These are phyloP conservation scores for Crataegus laevigata DNA, from an alignment of 306 rosid genomes.

Conservation along the genomic window DNA sequence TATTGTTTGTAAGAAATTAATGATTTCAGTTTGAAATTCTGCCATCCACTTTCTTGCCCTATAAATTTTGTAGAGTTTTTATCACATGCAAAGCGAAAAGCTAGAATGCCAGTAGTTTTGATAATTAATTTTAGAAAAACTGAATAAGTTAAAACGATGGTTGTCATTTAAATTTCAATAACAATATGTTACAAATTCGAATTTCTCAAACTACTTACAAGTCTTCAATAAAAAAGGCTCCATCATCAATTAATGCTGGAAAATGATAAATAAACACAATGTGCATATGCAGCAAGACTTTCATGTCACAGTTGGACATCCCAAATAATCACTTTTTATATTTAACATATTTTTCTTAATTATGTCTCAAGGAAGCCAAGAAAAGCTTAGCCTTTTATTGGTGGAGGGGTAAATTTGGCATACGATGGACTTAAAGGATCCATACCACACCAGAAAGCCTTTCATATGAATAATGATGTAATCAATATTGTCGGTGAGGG, in stretches of 20 bases:
- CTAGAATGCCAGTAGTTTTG: background rate
- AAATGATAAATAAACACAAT: background rate
- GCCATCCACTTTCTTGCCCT: too few relatives aligned
- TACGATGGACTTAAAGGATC: background rate
- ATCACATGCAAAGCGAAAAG: too few relatives aligned
- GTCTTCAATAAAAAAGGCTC: background rate
- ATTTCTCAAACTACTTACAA: background rate
- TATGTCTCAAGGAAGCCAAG: background rate
- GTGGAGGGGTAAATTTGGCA: background rate
- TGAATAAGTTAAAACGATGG: background rate
- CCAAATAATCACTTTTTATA: background rate
- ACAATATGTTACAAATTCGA: background rate
- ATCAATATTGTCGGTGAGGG: slow-evolving; percentile 25
- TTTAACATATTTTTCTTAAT: background rate
- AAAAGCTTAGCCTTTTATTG: background rate
- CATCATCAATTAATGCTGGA: background rate
- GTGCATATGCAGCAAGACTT: background rate
- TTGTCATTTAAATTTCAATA: too few relatives aligned
- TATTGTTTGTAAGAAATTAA: background rate
- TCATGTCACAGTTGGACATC: background rate
- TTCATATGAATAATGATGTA: background rate
- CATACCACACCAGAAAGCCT: background rate
- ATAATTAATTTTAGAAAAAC: background rate
- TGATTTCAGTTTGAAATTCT: background rate
- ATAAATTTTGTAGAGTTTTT: too few relatives aligned